Base-by-base conservation (phyloP, 1,284 basidiomycete species). In the Naganishia sp. region DNA sequence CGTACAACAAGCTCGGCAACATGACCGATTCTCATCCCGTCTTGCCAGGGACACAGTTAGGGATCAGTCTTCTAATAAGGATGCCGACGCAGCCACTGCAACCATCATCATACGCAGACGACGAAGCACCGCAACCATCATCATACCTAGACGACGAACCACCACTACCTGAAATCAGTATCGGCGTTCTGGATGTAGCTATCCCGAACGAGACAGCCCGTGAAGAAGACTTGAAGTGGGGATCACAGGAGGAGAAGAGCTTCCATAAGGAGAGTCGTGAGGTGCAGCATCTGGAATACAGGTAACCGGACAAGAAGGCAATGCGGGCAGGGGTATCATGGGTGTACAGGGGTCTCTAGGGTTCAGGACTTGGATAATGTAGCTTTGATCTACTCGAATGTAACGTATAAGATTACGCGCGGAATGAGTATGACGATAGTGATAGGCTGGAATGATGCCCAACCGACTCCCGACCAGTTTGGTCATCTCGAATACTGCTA, bases 101-200 rank as follows among this genome's bases (percentile, higher is more conserved):
- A 21, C 48, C 36, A 50, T 25, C 57, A 28, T 10, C 15, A 46
- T 21, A 31, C 15, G 10, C 33, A 15, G 44, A 48, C 18, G 45
- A 59, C 56, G 56, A 59, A 42, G 23, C 39, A 52, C 28, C 46
- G 23, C 42, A 52, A 42, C 57, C 57, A 21, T 21, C 21, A 21
- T 21, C 21, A 21, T 21, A 21, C 21, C 28, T 39, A 15, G 44
- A 48, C 18, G 45, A 59, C 56, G 56, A 59, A 42, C 36, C 39
- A 52, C 28, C 46, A 18, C 42, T 61, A 42, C 57, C 57, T 23
- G 57, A 61, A 25, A 36, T 61, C 36, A 61, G 57, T 52, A 61
- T 61, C 21, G 57, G 57, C 7, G 57, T 61, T 3, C 33, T 61
- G 21, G 48, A 50, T 28, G 25, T 50, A 2, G 1, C n/a, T 6